A percentile compares a stretch with the other conserved stretches of the same genome.
Evolutionary conservation across 345 rosid species (phyloP).

Genomic region (Moricandia arvensis): DNA sequence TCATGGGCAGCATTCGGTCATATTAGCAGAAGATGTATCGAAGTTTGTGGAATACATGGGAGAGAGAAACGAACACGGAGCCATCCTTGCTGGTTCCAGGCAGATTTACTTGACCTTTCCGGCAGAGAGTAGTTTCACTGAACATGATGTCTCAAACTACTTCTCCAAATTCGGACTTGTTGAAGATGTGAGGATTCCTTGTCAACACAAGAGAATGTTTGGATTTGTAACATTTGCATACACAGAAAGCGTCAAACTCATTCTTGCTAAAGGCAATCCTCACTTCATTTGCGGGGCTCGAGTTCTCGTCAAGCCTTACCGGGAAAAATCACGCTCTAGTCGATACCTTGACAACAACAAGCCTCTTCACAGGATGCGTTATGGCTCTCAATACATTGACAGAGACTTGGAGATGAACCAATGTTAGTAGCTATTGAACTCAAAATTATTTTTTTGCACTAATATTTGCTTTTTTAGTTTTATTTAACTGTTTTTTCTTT

Average conservation of each 20-base stretch:
- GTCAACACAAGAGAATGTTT: slow-evolving; percentile 92
- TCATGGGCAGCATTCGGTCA: slow-evolving; percentile 93
- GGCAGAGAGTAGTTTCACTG: slow-evolving; percentile 82
- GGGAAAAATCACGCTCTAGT: slow-evolving; percentile 74
- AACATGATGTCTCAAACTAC: slow-evolving; percentile 80
- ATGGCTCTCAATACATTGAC: slow-evolving; percentile 46
- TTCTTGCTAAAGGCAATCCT: slow-evolving; percentile 86
- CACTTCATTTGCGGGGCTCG: slow-evolving; percentile 93
- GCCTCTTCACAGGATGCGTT: slow-evolving; percentile 45
- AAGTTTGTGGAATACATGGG: slow-evolving; percentile 52
- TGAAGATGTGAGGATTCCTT: slow-evolving; percentile 94
- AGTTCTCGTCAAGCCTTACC: slow-evolving; percentile 93
- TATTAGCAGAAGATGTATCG: slow-evolving; percentile 75
- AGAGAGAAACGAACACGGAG: slow-evolving; percentile 63
- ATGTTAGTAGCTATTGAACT: slow-evolving; percentile 36
- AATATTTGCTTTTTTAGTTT: slow-evolving; percentile 17
- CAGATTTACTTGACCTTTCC: slow-evolving; percentile 98
- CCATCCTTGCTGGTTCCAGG: slow-evolving; percentile 60
- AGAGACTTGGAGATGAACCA: slow-evolving; percentile 64
- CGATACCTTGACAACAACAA: slow-evolving; percentile 64
- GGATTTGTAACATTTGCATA: slow-evolving; percentile 85
- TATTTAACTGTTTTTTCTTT: not conserved
- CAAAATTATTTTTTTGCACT: not conserved
- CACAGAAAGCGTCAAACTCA: slow-evolving; percentile 65
- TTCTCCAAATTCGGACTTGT: slow-evolving; percentile 84